Conservation (phyloP, 179 eudicot species). For the Drosera spatulata region DNA sequence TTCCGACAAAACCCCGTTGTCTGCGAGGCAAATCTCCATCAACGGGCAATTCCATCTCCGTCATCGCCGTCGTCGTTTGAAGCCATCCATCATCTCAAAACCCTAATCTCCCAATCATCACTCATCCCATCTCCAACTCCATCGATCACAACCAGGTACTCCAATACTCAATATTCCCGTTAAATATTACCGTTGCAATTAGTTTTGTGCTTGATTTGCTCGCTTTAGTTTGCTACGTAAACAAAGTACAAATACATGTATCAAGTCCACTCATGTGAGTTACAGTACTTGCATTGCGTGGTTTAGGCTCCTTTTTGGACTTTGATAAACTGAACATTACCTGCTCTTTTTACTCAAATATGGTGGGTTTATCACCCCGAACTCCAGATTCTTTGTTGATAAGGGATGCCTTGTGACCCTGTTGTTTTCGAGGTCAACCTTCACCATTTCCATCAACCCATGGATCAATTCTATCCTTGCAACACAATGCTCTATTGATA, state of each 20-base stretch:
- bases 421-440: conserved; percentile 24
- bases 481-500: conserved; percentile 24
- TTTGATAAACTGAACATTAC: conserved; percentile 29
- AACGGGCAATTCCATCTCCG: too few species aligned
- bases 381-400: conserved; percentile 32
- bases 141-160: background rate
- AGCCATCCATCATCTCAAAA: too few species aligned
- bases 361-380: conserved; percentile 37
- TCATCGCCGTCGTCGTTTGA: too few species aligned
- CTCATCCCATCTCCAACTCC: too few species aligned
- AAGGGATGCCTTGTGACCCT: conserved; percentile 21
- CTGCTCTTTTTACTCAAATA: conserved; percentile 29
- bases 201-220: background rate
- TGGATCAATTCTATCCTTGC: conserved; percentile 31
- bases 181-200: background rate
- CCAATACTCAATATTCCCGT: background rate
- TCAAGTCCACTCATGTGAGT: too few species aligned
- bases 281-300: too few species aligned
- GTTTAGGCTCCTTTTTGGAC: conserved; percentile 22
- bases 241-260: too few species aligned
- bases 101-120: too few species aligned
- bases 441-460: conserved; percentile 27
- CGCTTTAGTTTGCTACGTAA: too few species aligned
- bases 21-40: too few species aligned
- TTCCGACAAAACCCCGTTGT: too few species aligned